A percentile compares a stretch with the other conserved stretches of the same genome.
These are phyloP conservation scores for Xenoacremonium recifei DNA, from an alignment of 2,329 filamentous ascomycete genomes.

Conservation along the genomic window DNA sequence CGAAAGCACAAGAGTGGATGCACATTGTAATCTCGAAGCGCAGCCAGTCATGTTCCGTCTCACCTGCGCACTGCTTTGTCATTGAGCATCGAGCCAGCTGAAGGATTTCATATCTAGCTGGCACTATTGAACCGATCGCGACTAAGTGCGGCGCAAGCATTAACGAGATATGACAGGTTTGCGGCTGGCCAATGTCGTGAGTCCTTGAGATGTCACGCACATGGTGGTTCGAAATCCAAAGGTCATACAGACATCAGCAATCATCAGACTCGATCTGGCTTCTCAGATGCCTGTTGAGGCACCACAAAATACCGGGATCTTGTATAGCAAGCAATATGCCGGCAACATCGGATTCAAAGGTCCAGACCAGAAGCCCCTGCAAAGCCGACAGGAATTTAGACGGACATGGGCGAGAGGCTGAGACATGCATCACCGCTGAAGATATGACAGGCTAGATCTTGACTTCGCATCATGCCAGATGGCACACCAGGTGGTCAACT, in stretches of 20 bases:
- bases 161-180: slow-evolving; percentile 6
- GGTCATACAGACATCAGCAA: not conserved
- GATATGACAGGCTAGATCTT: not conserved
- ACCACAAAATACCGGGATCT: not conserved
- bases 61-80: no score
- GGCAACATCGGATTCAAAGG: not conserved
- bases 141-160: not conserved
- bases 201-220: slow-evolving; percentile 7
- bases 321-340: not conserved
- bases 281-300: no score
- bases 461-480: not conserved
- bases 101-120: slow-evolving; percentile 1
- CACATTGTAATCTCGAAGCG: not conserved
- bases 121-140: not conserved
- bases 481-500: not conserved
- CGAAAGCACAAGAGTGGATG: slow-evolving; percentile 3
- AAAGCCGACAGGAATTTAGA: not conserved
- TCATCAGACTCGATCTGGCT: not conserved
- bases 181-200: slow-evolving; percentile 1
- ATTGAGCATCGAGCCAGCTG: no score
- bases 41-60: not conserved
- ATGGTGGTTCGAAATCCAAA: slow-evolving; percentile 9
- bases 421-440: not conserved
- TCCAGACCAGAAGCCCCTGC: not conserved
- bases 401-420: not conserved